Percentiles rank a stretch among this genome's conserved stretches.
These are phyloP conservation scores for Bassia scoparia DNA, from an alignment of 148 eudicot species.

Conservation along the genomic window DNA sequence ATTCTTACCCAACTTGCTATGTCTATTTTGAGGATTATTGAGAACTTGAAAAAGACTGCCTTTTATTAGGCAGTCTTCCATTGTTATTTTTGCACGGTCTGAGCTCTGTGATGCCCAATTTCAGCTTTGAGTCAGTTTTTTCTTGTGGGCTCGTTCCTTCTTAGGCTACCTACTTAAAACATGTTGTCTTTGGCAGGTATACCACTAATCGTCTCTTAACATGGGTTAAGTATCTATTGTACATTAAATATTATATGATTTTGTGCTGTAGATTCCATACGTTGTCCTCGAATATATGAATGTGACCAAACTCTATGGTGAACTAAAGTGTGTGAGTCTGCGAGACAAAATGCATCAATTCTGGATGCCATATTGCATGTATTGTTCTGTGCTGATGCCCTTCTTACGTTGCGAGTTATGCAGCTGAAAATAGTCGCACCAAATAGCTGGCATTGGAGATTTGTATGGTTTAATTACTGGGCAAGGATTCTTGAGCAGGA, in stretches of 20 bases:
- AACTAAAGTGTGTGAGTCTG: neutral
- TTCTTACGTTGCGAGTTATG: conserved; percentile 40
- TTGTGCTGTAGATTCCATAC: neutral
- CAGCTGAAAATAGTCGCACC: conserved; percentile 38
- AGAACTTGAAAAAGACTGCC: too few species aligned
- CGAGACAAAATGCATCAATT: neutral
- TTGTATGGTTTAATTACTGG: conserved; percentile 45
- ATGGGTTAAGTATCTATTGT: too few species aligned
- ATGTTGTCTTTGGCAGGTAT: too few species aligned
- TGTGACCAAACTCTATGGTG: neutral
- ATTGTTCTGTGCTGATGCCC: neutral
- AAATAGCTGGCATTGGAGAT: conserved; percentile 39
- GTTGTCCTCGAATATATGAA: neutral
- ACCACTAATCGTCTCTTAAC: too few species aligned
- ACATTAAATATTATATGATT: neutral
- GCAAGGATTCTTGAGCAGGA: conserved; percentile 60
- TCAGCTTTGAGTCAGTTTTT: too few species aligned
- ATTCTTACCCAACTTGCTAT: too few species aligned
- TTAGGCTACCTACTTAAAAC: too few species aligned
- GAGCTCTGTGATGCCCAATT: too few species aligned
- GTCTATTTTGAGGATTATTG: too few species aligned
- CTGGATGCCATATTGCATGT: neutral
- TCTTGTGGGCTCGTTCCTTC: too few species aligned
- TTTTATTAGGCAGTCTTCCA: too few species aligned
- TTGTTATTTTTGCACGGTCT: too few species aligned